Evolutionary conservation across 1,284 basidiomycete genomes (phyloP).

Genomic region (Apiotrichum sp.): DNA sequence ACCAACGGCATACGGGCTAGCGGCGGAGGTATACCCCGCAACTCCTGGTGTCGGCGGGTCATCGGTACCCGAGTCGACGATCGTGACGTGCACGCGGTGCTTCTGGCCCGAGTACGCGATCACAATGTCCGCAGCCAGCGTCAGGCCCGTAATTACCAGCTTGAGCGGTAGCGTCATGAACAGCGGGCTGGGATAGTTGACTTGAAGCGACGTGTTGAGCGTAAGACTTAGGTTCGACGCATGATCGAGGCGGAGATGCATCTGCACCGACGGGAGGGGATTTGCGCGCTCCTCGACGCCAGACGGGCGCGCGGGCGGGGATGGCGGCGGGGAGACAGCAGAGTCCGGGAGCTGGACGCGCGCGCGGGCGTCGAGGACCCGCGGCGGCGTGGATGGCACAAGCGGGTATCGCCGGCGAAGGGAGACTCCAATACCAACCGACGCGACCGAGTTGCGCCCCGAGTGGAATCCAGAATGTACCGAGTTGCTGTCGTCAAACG

Average conservation of each 20-base stretch:
- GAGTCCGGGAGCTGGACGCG: background rate
- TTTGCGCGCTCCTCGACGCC: slow-evolving; percentile 17
- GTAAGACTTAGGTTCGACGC: slow-evolving; percentile 52
- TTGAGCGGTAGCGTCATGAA: slow-evolving; percentile 97
- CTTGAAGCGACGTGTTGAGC: slow-evolving; percentile 83
- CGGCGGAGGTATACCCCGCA: slow-evolving; percentile 11
- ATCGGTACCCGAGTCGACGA: slow-evolving; percentile 61
- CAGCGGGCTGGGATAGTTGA: slow-evolving; percentile 88
- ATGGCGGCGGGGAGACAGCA: slow-evolving; percentile 15
- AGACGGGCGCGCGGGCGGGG: slow-evolving; percentile 29
- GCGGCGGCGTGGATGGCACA: slow-evolving; percentile 3
- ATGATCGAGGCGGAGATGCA: slow-evolving; percentile 48
- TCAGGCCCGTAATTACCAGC: slow-evolving; percentile 77
- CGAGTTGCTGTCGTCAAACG: slow-evolving; percentile 11
- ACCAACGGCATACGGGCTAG: slow-evolving; percentile 55
- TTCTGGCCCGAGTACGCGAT: slow-evolving; percentile 80
- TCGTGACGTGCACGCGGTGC: slow-evolving; percentile 74
- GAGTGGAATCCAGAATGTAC: slow-evolving; percentile 24
- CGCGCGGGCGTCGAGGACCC: background rate
- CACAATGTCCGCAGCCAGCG: slow-evolving; percentile 79
- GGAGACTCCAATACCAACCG: slow-evolving; percentile 24
- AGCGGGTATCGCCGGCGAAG: background rate
- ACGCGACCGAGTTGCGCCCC: slow-evolving; percentile 20
- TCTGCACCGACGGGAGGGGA: slow-evolving; percentile 45
- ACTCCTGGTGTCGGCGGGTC: slow-evolving; percentile 1